Evolutionary conservation across 345 rosid species (phyloP).

Genomic region (Nephelium lappaceum): DNA sequence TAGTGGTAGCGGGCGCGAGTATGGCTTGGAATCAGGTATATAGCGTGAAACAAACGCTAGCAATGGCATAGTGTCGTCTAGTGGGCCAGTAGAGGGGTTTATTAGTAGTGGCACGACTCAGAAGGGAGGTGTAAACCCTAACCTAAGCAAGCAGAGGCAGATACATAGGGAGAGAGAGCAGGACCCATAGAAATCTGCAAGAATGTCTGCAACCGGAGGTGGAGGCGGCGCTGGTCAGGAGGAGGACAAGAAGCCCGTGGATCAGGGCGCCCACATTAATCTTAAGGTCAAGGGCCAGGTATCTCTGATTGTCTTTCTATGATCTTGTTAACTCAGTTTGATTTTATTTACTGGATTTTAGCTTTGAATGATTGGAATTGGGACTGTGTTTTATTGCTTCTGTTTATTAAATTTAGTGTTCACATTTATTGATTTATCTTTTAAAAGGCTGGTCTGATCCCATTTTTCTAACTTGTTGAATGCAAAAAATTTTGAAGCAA

Average conservation of each 20-base stretch:
- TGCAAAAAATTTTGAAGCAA: too few relatives aligned
- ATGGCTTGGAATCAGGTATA: not conserved
- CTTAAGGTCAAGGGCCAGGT: conserved; percentile 89
- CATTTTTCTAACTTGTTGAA: too few relatives aligned
- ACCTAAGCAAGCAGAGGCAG: too few relatives aligned
- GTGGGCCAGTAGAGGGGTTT: not conserved
- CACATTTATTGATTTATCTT: not conserved
- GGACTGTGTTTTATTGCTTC: not conserved
- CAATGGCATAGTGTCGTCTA: not conserved
- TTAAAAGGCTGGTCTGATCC: too few relatives aligned
- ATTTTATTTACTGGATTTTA: not conserved
- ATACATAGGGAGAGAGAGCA: not conserved
- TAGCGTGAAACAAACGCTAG: conserved; percentile 39
- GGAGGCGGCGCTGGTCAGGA: conserved; percentile 43
- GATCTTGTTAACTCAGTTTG: too few relatives aligned
- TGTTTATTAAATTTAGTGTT: not conserved
- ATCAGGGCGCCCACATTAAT: conserved; percentile 60
- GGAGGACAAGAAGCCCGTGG: conserved; percentile 71
- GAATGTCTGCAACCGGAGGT: conserved; percentile 52
- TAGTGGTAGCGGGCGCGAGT: not conserved
- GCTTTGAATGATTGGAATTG: not conserved
- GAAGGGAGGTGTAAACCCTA: conserved; percentile 1
- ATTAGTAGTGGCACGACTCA: not conserved
- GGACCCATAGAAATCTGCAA: not conserved
- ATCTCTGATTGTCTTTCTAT: not conserved